Evolutionary conservation across 805 yeast genomes (phyloP), one percentile per base, ranked within the genome.

Genomic region (Naumovozyma dairenensis): DNA sequence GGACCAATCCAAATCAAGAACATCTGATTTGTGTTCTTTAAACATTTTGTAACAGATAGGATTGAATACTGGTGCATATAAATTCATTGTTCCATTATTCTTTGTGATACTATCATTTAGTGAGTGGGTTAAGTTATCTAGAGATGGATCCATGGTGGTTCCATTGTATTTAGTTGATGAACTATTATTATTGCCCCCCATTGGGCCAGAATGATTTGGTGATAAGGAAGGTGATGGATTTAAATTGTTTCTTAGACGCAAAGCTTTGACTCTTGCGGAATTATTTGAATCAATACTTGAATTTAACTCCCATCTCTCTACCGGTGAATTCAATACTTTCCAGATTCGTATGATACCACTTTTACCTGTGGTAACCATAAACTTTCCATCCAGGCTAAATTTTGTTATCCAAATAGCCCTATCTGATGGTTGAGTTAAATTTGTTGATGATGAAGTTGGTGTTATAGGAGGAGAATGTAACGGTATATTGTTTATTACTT

Each of bases 1-100:
- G 32, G 93, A 80, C 96, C 96, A 87, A 47, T 82, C 82, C 21
- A 87, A 51, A 6, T 80, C 72, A n/a, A 84, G 55, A 8, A 89
- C 67, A 37, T 84, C 81, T 29, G 71, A 72, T 1, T 71, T 59
- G 55, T 89, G 96, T 14, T 81, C 89, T 28, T 55, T 57, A 41
- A 74, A 80, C n/a, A 69, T 68, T 22, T 72, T 65, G 9, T 67
- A 52, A 0, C 96, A 95, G 7, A 49, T 51, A 2, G 75, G 71
- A 43, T 77, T 80, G 55, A 87, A 86, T 2, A 87, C 84, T 0
- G 94, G 89, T 0, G 93, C 93, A 46, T 69, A 71, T 6, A 62
- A 32, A 30, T 46, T 38, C 25, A 42, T 21, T 9, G 31, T 14
- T 15, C 28, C 36, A 19, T 21, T 19, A 3, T 34, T 15, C 3